These are phyloP conservation scores for Paramyrothecium sp. DNA, from an alignment of 2,329 filamentous ascomycete genomes.

Conservation along the genomic window DNA sequence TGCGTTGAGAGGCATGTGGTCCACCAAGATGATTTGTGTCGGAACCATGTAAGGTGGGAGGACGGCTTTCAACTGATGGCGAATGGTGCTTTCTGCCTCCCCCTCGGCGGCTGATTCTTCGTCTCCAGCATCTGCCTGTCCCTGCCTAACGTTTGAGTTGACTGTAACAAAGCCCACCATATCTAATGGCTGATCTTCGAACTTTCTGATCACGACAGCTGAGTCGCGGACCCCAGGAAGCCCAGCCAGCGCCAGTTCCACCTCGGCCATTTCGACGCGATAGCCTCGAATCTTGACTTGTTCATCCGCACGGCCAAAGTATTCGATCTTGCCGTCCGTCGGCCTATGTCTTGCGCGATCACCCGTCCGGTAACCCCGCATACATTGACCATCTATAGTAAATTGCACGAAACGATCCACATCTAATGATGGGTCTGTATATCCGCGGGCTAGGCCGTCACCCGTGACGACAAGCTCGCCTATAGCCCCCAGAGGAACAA, in stretches of 20 bases:
- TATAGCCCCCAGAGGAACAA: constrained; percentile 20
- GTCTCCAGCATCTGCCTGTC: neutral
- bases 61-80: neutral
- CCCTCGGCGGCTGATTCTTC: constrained; percentile 1
- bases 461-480: constrained; percentile 25
- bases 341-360: constrained; percentile 19
- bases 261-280: constrained; percentile 24
- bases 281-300: constrained; percentile 29
- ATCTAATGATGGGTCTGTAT: constrained; percentile 11
- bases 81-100: neutral
- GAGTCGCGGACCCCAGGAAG: constrained; percentile 14
- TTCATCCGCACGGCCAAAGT: constrained; percentile 22
- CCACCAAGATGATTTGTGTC: constrained; percentile 1
- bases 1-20: constrained; percentile 2
- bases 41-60: constrained; percentile 1
- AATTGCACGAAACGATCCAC: constrained; percentile 13
- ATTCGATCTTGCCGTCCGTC: constrained; percentile 19
- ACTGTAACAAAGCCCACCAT: constrained; percentile 13
- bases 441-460: constrained; percentile 19
- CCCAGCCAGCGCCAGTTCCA: constrained; percentile 17
- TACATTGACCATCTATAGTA: neutral
- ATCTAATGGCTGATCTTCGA: constrained; percentile 3
- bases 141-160: constrained; percentile 4
- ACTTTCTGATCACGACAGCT: constrained; percentile 9
- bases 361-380: constrained; percentile 22